These are phyloP conservation scores for Ambrosiella cleistominuta DNA, from an alignment of 2,329 filamentous ascomycete genomes.

Conservation along the genomic window DNA sequence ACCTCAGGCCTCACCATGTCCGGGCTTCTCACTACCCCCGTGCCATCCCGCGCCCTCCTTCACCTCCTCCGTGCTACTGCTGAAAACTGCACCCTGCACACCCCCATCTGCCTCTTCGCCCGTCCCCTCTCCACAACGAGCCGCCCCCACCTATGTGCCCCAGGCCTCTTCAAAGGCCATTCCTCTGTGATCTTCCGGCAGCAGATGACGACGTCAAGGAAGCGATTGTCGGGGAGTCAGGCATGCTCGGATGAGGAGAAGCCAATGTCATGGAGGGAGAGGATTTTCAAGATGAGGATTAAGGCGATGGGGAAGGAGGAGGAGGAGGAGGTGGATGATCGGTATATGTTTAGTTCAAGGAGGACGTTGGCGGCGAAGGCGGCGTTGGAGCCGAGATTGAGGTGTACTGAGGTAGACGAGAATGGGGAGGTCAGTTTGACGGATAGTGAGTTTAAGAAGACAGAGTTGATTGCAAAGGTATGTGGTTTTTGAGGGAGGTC, in stretches of 20 bases:
- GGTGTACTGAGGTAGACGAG: constrained; percentile 91
- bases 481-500: neutral
- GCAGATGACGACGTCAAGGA: neutral
- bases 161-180: neutral
- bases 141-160: neutral
- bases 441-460: constrained; percentile 95
- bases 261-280: constrained; percentile 11
- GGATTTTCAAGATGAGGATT: constrained; percentile 10
- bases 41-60: constrained; percentile 41
- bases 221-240: neutral
- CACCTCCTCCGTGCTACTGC: constrained; percentile 59
- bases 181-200: neutral
- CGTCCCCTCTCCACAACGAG: neutral
- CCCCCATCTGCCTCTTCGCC: constrained; percentile 15
- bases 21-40: constrained; percentile 24
- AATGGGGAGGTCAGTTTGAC: constrained; percentile 81
- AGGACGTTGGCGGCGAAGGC: constrained; percentile 52
- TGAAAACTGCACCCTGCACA: constrained; percentile 36
- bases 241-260: constrained; percentile 8
- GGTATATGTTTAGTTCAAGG: constrained; percentile 11
- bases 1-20: constrained; percentile 24
- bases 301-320: constrained; percentile 12
- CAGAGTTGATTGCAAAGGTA: constrained; percentile 87
- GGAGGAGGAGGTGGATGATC: constrained; percentile 5
- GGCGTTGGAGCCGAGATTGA: constrained; percentile 64